Base-by-base conservation (phyloP, 1,284 basidiomycete genomes). In the Inonotus obliquus region DNA sequence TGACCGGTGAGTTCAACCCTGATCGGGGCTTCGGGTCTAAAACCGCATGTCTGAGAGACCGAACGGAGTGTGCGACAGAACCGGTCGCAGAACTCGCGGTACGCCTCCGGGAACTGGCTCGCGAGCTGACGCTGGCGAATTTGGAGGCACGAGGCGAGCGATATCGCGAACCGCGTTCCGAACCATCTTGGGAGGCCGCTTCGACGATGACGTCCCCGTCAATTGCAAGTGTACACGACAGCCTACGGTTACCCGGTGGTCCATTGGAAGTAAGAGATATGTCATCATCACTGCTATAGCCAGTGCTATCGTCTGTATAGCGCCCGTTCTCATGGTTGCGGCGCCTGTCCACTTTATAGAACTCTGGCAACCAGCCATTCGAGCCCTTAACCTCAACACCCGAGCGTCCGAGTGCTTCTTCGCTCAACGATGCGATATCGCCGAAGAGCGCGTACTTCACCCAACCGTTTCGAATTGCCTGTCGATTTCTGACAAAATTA, bases 351-450 rank as follows among this genome's bases (percentile, higher is more conserved):
- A 41, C 17, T 25, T 61, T 61, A 37, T 38, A 44, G 47, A 51
- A 61, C 37, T 61, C 60, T 14, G 29, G 47, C 25, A 61, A 45
- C 60, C 60, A 61, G 4, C 60, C 60, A 27, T 56, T 61, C 11
- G 60, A 57, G 4, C 60, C 54, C 27, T 21, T 2, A 13, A 57
- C 23, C 6, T 56, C 48, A n/a, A 61, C 54, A 29, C 47, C 59
- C 25, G 39, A 17, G 7, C 25, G 44, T n/a, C 10, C 27, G 10
- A 61, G 47, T 13, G 54, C 41, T 17, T 56, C 39, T 23, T 55
- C 53, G 21, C 44, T 61, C 29, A 61, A 32, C 6, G 60, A 57
- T 14, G 44, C 21, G 35, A 61, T 29, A 21, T 51, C 48, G 47
- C 60, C 60, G 37, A 48, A 61, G 21, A 61, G 29, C 19, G 44